phyloP scores from a whole-genome alignment of 495 filamentous ascomycete genomes.

The Aspergillus funiculosus region DNA sequence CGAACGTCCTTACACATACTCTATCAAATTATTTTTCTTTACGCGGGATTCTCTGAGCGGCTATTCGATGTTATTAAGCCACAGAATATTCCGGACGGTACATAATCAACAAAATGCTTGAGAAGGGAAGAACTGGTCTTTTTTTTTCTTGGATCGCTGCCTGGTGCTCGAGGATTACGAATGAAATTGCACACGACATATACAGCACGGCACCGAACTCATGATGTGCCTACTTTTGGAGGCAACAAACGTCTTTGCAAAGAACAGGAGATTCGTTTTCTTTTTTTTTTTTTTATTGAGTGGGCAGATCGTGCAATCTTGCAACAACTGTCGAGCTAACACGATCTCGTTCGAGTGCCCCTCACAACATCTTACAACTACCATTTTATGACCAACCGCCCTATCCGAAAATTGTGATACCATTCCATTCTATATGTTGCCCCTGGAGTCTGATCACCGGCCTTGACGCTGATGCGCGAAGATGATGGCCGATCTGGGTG shows the following conservation, averaged over 20 bases:
- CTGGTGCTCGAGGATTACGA: too few relatives aligned
- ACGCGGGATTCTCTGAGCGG: not conserved
- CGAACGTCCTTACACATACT: not conserved
- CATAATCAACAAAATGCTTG: conserved; percentile 4
- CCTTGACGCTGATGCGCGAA: conserved; percentile 11
- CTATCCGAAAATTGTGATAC: conserved; percentile 11
- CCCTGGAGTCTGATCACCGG: conserved; percentile 10
- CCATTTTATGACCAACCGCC: conserved; percentile 1
- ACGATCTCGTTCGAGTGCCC: too few relatives aligned
- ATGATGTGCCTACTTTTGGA: not conserved
- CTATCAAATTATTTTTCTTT: conserved; percentile 5
- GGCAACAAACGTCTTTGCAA: not conserved
- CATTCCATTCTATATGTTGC: conserved; percentile 14
- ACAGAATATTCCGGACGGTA: not conserved
- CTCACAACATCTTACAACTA: not conserved
- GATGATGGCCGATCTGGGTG: conserved; percentile 10
- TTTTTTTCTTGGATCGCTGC: not conserved
- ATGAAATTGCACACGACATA: too few relatives aligned
- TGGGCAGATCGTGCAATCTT: not conserved
- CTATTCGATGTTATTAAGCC: not conserved
- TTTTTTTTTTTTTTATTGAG: not conserved
- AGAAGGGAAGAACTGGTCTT: not conserved
- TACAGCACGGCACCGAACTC: not conserved
- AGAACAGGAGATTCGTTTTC: not conserved
- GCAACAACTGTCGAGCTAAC: too few relatives aligned